Evolutionary conservation across 2,329 filamentous ascomycete species (phyloP), one percentile per base, ranked within the genome.

Genomic region (Trichophyton mentagrophytes): DNA sequence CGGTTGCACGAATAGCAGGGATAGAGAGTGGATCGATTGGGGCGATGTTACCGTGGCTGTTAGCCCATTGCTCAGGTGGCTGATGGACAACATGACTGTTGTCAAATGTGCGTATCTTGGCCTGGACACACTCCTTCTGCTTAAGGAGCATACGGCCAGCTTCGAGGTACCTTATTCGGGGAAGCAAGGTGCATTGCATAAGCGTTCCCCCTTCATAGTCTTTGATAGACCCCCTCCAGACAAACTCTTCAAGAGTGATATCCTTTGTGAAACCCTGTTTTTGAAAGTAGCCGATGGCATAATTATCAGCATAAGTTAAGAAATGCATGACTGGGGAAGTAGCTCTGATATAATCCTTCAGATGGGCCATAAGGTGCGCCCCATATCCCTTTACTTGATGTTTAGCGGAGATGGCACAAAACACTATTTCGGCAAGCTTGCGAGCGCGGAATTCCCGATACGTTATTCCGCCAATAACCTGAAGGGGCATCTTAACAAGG

Each of bases 161-260:
- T 73, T 99, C 92, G 3, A 99, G 85, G 73, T 99, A 99, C 58
- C 93, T 87, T 59, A 97, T 89, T 64, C 88, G 88, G 6, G 92
- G 92, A 20, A 99, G 82, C 93, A 99, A 97, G 59, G 88, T 90
- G 70, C 93, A 99, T 76, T 99, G 93, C 93, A 99, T 99, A 64
- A 99, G 95, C 0, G 93, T 99, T 62, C 93, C 93, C 61, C 93
- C 93, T 75, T 99, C 93, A 72, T 99, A 99, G 72, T 99, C 93
- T 72, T 99, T 99, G 78, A 99, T 99, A 69, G 97, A 99, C 2
- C 93, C 93, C 93, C 97, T 97, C 93, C 93, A 99, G 3, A 90
- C 85, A 1, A 86, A 85, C 68, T 86, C 87, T 62, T 93, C 88
- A 0, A 99, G 83, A 0, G 91, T 96, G 65, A 99, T 97, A 68